A percentile compares a stretch with the other conserved stretches of the same genome.
These are phyloP conservation scores for Chrysoporthe puriensis DNA, from an alignment of 2,329 filamentous ascomycete species.

Conservation along the genomic window DNA sequence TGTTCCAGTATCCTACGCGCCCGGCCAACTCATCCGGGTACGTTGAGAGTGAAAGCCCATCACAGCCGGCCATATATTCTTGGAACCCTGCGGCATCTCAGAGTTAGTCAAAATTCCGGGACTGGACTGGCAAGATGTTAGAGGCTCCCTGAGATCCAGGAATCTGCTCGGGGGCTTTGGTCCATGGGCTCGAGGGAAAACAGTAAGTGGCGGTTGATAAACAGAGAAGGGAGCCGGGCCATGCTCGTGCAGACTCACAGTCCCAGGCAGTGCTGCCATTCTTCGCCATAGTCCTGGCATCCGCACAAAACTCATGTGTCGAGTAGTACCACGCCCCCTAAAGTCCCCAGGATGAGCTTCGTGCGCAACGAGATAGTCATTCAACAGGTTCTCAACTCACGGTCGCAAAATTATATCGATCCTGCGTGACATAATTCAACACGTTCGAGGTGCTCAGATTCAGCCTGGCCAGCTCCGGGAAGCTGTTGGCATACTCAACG, in stretches of 20 bases:
- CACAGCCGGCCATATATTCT: conserved; percentile 51
- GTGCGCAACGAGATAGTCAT: neutral
- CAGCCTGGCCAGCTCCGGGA: conserved; percentile 42
- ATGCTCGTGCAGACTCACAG: neutral
- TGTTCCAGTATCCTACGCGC: conserved; percentile 46
- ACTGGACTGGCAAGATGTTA: too few species aligned
- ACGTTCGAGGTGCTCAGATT: conserved; percentile 41
- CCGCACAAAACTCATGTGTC: conserved; percentile 44
- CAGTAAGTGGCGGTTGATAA: neutral
- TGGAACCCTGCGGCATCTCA: conserved; percentile 34
- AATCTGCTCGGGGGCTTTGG: too few species aligned
- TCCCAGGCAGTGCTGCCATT: conserved; percentile 42
- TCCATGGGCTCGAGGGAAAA: too few species aligned
- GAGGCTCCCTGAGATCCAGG: too few species aligned
- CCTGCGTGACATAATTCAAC: conserved; percentile 48
- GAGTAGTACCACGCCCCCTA: conserved; percentile 53
- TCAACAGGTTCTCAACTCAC: neutral
- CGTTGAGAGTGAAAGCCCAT: conserved; percentile 40
- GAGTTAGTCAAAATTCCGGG: too few species aligned
- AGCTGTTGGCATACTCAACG: conserved; percentile 48
- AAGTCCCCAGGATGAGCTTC: too few species aligned
- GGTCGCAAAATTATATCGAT: conserved; percentile 58
- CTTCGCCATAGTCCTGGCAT: conserved; percentile 40
- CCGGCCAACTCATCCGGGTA: conserved; percentile 28
- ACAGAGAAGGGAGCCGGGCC: neutral